Conservation (phyloP, 2,329 filamentous ascomycete genomes). For the Monosporascus sp. region DNA sequence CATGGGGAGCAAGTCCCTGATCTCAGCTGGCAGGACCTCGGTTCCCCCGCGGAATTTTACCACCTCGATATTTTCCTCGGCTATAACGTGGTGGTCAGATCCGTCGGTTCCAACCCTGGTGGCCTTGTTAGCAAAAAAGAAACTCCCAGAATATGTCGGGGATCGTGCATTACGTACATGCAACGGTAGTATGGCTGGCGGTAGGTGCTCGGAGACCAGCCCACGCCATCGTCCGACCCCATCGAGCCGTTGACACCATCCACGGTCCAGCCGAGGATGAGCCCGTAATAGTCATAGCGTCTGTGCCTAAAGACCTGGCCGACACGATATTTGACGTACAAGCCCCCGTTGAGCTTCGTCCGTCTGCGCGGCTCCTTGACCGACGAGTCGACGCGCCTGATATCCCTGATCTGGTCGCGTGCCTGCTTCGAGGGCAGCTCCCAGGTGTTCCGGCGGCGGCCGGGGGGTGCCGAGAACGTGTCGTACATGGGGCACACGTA, state of each 20-base stretch:
- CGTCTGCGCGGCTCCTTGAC: conserved; percentile 29
- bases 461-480: conserved; percentile 27
- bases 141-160: background rate
- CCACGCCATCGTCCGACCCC: conserved; percentile 46
- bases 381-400: conserved; percentile 38
- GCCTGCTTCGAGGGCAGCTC: conserved; percentile 29
- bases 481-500: conserved; percentile 61
- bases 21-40: conserved; percentile 23
- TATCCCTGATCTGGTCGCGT: conserved; percentile 31
- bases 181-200: conserved; percentile 79
- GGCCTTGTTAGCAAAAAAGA: conserved; percentile 4
- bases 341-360: conserved; percentile 21
- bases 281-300: conserved; percentile 71
- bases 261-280: conserved; percentile 83
- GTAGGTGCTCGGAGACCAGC: conserved; percentile 27
- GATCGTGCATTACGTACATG: conserved; percentile 55
- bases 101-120: conserved; percentile 44
- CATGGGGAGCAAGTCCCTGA: conserved; percentile 53
- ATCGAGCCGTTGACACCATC: conserved; percentile 59
- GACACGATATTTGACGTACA: conserved; percentile 57
- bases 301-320: conserved; percentile 82
- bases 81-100: conserved; percentile 63
- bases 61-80: conserved; percentile 75
- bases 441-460: conserved; percentile 25
- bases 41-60: conserved; percentile 30